phyloP scores from a whole-genome alignment of 805 yeast species.

The Suhomyces xylopsoci region DNA sequence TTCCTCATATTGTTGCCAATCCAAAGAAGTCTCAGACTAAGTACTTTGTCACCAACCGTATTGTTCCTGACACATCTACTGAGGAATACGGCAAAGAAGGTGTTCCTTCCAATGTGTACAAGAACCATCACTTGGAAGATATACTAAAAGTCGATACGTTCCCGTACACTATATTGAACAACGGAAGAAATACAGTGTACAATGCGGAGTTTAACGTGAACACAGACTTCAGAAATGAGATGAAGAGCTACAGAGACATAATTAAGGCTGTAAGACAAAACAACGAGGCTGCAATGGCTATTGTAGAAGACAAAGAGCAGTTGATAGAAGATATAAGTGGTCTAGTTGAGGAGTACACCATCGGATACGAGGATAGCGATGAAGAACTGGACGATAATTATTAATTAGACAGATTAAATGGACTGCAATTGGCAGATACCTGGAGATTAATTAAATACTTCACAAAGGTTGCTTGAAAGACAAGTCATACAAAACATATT shows the following conservation, averaged over 20 bases:
- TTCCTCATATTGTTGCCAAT: not conserved
- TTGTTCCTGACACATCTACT: not conserved
- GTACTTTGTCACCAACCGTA: slow-evolving; percentile 9
- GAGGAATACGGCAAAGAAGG: not conserved
- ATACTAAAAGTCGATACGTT: slow-evolving; percentile 14
- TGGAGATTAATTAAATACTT: no score
- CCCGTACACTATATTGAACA: slow-evolving; percentile 11
- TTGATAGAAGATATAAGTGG: slow-evolving; percentile 47
- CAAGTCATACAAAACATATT: no score
- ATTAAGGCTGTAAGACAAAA: slow-evolving; percentile 19
- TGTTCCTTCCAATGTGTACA: not conserved
- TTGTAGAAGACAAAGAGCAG: slow-evolving; percentile 53
- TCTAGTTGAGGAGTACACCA: slow-evolving; percentile 46
- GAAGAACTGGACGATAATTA: slow-evolving; percentile 21
- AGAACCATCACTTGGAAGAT: slow-evolving; percentile 12
- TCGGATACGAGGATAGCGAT: slow-evolving; percentile 47
- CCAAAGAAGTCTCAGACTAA: slow-evolving; percentile 1
- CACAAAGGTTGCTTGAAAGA: no score
- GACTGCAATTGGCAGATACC: no score
- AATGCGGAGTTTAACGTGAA: slow-evolving; percentile 25
- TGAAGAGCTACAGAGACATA: slow-evolving; percentile 24
- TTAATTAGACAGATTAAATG: not conserved
- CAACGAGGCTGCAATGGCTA: slow-evolving; percentile 9
- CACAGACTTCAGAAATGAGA: slow-evolving; percentile 19
- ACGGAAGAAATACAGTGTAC: not conserved